Base-by-base conservation (phyloP, 441 rosid species). In the Populus hybrid region DNA sequence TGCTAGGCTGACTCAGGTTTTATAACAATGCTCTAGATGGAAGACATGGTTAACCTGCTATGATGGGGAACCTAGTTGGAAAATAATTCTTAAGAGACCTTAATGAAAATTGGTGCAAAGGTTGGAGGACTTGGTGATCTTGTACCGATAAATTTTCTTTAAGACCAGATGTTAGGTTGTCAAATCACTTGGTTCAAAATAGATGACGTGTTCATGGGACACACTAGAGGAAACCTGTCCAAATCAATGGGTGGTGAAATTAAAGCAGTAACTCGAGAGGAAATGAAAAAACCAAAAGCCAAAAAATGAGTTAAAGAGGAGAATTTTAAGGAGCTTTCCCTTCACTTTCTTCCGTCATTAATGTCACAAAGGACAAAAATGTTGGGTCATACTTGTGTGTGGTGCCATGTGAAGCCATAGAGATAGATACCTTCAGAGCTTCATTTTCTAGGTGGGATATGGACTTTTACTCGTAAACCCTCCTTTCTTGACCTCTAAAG, bases 381-480 rank as follows among this genome's bases (percentile, higher is more conserved):
- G 50, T 42, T 42, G 50, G 50, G 50, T 11, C 50, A 18, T 54
- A 0, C 50, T 16, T 16, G 61, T 54, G 61, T 18, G 61, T 35
- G 32, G 32, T 30, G 57, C 57, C 57, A 50, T 50, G 57, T 50
- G 57, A 14, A 14, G 57, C 57, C 57, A 5, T 50, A 50, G 57
- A 50, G 57, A 50, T 46, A 46, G 57, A 50, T 50, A 35, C 24
- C 73, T 42, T 74, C 26, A 1, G 23, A 42, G 42, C 65, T 73
- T 34, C 64, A 54, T 67, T 67, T 78, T 57, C 46, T 75, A 32
- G 79, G 77, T 75, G 79, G 76, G 66, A 67, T 74, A 34, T 72
- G 77, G 54, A 50, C 67, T 34, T 75, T 75, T 75, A 67, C 32
- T 0, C 59, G 42, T 70, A 74, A 74, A 73, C 84, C 84, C 67